Evolutionary conservation across 306 rosid genomes (phyloP).

Genomic region (Vigna angularis): DNA sequence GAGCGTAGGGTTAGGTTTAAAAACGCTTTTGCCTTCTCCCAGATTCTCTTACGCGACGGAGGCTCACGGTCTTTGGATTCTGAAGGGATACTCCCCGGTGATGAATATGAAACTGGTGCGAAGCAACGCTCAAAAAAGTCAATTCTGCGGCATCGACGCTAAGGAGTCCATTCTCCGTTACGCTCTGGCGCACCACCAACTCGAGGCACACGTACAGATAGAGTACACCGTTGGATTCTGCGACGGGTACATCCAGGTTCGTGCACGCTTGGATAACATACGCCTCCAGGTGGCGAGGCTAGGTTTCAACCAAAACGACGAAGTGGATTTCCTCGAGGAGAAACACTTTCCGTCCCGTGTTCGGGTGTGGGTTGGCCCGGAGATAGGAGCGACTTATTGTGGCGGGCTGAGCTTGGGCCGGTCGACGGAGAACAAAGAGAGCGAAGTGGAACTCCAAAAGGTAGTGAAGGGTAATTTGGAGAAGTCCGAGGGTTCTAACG

Average conservation of each 20-base stretch:
- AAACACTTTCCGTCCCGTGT: slow-evolving; percentile 74
- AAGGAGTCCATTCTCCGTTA: slow-evolving; percentile 73
- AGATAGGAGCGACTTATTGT: slow-evolving; percentile 80
- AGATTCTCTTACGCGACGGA: slow-evolving; percentile 77
- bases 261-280: slow-evolving; percentile 74
- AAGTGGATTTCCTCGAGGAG: slow-evolving; percentile 66
- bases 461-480: slow-evolving; percentile 61
- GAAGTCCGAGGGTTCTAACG: slow-evolving; percentile 47
- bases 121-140: slow-evolving; percentile 38
- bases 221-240: slow-evolving; percentile 69
- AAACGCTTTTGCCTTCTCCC: slow-evolving; percentile 44
- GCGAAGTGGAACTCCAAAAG: slow-evolving; percentile 66
- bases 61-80: slow-evolving; percentile 77
- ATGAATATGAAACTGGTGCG: slow-evolving; percentile 68
- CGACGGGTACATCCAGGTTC: slow-evolving; percentile 78
- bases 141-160: slow-evolving; percentile 55
- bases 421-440: slow-evolving; percentile 71
- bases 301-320: slow-evolving; percentile 57
- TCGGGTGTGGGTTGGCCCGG: slow-evolving; percentile 88
- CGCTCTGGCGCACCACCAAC: slow-evolving; percentile 83
- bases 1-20: slow-evolving; percentile 71
- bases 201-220: slow-evolving; percentile 81
- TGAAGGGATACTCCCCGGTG: slow-evolving; percentile 85
- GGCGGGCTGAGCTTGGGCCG: slow-evolving; percentile 78
- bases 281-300: slow-evolving; percentile 73